Evolutionary conservation across 2,329 filamentous ascomycete species (phyloP).

Genomic region (Byssothecium circinans): DNA sequence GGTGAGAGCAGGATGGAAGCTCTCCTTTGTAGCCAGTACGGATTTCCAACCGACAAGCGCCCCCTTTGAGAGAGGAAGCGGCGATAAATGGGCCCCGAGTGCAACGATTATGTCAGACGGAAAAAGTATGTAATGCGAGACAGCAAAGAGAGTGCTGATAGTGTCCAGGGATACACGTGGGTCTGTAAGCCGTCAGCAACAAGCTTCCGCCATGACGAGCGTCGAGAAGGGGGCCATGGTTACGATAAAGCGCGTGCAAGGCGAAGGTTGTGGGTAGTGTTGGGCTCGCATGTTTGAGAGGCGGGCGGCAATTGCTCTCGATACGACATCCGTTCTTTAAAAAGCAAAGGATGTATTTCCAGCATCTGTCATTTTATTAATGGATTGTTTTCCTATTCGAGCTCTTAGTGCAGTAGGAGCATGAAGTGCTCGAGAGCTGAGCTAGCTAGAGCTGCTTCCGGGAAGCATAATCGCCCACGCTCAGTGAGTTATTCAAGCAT

Average conservation of each 20-base stretch:
- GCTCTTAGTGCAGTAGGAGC: too few species aligned
- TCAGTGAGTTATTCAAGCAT: neutral
- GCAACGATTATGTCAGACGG: slow-evolving; percentile 10
- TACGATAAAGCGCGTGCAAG: neutral
- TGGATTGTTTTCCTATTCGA: too few species aligned
- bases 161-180: slow-evolving; percentile 18
- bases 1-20: slow-evolving; percentile 1
- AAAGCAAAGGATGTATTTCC: neutral
- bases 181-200: slow-evolving; percentile 24
- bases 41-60: slow-evolving; percentile 3
- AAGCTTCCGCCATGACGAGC: slow-evolving; percentile 4
- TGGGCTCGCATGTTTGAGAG: neutral
- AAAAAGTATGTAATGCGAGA: neutral
- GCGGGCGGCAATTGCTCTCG: neutral
- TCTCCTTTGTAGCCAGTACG: neutral
- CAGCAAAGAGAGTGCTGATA: slow-evolving; percentile 5
- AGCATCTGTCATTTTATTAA: too few species aligned
- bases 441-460: slow-evolving; percentile 11
- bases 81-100: too few species aligned
- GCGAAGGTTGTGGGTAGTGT: neutral
- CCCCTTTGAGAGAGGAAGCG: too few species aligned
- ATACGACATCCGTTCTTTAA: neutral
- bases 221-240: slow-evolving; percentile 17
- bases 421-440: too few species aligned
- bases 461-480: neutral